Conservation (phyloP, 352 stramenopile genomes). For the Phytopythium cucurbitacearum region DNA sequence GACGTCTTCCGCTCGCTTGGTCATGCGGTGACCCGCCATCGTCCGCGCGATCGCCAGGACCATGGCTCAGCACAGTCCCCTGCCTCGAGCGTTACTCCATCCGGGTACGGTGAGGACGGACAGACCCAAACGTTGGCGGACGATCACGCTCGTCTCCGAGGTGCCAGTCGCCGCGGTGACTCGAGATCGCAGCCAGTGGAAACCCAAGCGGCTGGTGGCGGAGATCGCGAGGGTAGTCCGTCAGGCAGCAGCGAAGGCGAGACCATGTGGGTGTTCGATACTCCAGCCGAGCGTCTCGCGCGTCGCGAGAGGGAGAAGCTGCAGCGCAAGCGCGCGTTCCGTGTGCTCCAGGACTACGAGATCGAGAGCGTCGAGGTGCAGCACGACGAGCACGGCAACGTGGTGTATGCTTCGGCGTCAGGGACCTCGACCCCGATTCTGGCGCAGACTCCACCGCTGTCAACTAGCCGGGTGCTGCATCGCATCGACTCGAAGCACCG, state of each 20-base stretch:
- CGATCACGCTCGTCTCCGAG: not conserved
- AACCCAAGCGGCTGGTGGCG: not conserved
- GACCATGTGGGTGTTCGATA: slow-evolving; percentile 52
- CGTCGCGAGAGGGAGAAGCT: slow-evolving; percentile 49
- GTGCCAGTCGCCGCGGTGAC: not conserved
- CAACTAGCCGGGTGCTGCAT: slow-evolving; percentile 6
- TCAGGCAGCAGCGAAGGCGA: slow-evolving; percentile 26
- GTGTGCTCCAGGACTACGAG: slow-evolving; percentile 47
- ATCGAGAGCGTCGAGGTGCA: slow-evolving; percentile 25
- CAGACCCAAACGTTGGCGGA: not conserved
- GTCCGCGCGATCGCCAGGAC: slow-evolving; percentile 3
- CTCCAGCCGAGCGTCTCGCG: slow-evolving; percentile 42
- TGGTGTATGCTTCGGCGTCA: not conserved
- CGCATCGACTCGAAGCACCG: slow-evolving; percentile 24
- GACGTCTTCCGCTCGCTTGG: slow-evolving; percentile 52
- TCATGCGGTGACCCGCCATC: slow-evolving; percentile 17
- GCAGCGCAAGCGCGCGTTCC: slow-evolving; percentile 47
- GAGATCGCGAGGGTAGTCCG: not conserved
- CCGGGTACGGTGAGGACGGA: not conserved
- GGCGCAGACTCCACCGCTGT: slow-evolving; percentile 5
- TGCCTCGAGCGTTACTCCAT: too few species aligned
- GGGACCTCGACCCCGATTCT: not conserved
- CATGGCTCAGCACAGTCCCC: not conserved
- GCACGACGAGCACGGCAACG: slow-evolving; percentile 5
- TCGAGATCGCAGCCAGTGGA: slow-evolving; percentile 1